These are phyloP conservation scores for Beta macrorhiza DNA, from an alignment of 179 eudicot genomes.

Conservation along the genomic window DNA sequence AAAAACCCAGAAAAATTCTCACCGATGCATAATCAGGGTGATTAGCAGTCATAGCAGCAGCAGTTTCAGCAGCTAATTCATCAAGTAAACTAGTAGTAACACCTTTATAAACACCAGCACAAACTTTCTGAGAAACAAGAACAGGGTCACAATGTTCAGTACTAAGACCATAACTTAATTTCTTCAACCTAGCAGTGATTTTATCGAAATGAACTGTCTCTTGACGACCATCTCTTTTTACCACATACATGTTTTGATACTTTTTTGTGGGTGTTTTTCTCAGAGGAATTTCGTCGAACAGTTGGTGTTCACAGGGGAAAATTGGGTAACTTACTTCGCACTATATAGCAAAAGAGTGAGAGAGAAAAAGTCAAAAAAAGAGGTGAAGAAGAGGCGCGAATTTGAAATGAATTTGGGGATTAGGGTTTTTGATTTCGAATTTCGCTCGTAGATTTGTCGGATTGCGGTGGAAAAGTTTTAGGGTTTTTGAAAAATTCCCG, in stretches of 20 bases:
- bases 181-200: conserved; percentile 54
- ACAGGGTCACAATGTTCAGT: conserved; percentile 83
- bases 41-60: conserved; percentile 87
- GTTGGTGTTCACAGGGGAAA: conserved; percentile 21
- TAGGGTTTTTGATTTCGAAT: conserved; percentile 25
- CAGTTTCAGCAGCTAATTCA: conserved; percentile 95
- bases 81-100: conserved; percentile 89
- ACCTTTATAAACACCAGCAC: conserved; percentile 90
- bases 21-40: conserved; percentile 98
- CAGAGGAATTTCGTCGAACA: conserved; percentile 37
- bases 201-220: conserved; percentile 44
- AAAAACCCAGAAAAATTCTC: conserved; percentile 5
- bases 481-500: conserved; percentile 33
- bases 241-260: conserved; percentile 36
- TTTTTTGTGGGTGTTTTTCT: background rate
- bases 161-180: conserved; percentile 79
- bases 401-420: conserved; percentile 26
- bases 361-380: too few relatives aligned
- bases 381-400: background rate
- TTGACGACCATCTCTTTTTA: conserved; percentile 52
- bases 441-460: conserved; percentile 24
- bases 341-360: conserved; percentile 2
- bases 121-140: conserved; percentile 81
- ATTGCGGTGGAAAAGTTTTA: conserved; percentile 17
- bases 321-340: background rate